Percentiles rank a stretch among this genome's conserved stretches.
phyloP scores from a whole-genome alignment of 208 protist genomes.

The Acanthamoeba healyi region DNA sequence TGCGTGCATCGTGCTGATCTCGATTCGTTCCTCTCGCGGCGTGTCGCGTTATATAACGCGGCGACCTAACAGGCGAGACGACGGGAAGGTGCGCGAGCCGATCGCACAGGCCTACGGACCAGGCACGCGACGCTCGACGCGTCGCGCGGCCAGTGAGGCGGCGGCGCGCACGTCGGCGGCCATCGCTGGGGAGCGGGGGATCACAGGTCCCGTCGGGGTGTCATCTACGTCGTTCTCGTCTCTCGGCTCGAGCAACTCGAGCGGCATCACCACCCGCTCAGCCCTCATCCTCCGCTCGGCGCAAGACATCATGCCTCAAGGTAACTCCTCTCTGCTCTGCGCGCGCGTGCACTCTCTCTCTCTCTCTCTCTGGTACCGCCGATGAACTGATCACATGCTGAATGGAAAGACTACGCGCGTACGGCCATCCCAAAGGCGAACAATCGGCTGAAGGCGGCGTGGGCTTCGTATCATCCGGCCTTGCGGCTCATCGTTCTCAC shows the following conservation, averaged over 20 bases:
- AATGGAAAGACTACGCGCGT: not conserved
- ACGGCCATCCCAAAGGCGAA: not conserved
- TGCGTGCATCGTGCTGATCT: not conserved
- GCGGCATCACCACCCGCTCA: conserved; percentile 19
- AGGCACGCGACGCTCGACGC: not conserved
- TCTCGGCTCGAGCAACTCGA: not conserved
- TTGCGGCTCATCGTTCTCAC: not conserved
- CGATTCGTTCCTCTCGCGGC: not conserved
- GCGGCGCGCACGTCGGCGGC: not conserved
- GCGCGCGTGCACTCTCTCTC: no score
- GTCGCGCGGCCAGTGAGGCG: not conserved
- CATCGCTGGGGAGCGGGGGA: conserved; percentile 1
- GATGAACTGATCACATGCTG: no score
- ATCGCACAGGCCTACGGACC: not conserved
- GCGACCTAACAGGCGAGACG: not conserved
- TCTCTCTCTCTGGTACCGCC: no score
- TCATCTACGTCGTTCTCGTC: no score
- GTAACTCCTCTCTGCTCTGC: not conserved
- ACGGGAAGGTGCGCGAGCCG: not conserved
- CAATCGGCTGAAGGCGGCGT: not conserved
- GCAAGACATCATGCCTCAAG: conserved; percentile 5
- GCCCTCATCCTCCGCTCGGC: conserved; percentile 1
- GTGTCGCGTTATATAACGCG: no score
- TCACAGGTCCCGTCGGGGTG: not conserved
- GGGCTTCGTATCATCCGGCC: not conserved